Evolutionary conservation across 2,329 filamentous ascomycete species (phyloP).

Genomic region (Alternaria longipes): DNA sequence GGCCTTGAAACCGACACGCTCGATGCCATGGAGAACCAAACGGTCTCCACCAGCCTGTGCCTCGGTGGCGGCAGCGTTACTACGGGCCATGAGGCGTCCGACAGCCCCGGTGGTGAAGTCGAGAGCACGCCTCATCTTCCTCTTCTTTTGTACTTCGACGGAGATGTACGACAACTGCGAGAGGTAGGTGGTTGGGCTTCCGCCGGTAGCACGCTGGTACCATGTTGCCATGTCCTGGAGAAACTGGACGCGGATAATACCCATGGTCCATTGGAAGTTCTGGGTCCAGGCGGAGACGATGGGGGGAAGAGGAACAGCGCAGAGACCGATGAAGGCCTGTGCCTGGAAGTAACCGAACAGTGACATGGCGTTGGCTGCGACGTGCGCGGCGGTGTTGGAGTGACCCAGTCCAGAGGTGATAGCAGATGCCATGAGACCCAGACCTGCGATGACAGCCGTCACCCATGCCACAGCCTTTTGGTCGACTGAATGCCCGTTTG

Average conservation of each 20-base stretch:
- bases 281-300: constrained; percentile 94
- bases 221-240: constrained; percentile 90
- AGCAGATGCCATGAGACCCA: constrained; percentile 84
- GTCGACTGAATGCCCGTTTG: constrained; percentile 92
- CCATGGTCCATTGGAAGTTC: constrained; percentile 98
- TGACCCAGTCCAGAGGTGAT: constrained; percentile 90
- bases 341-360: constrained; percentile 95
- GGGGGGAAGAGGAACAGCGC: constrained; percentile 80
- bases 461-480: constrained; percentile 88
- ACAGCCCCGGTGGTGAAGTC: constrained; percentile 32
- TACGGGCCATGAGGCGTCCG: constrained; percentile 49
- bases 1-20: constrained; percentile 86
- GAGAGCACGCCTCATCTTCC: constrained; percentile 58
- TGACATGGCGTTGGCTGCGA: constrained; percentile 92
- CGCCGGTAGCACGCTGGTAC: constrained; percentile 94
- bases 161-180: constrained; percentile 78
- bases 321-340: constrained; percentile 90
- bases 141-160: constrained; percentile 84
- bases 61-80: constrained; percentile 58
- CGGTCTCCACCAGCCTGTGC: constrained; percentile 43
- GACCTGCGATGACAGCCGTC: constrained; percentile 84
- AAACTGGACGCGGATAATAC: constrained; percentile 87
- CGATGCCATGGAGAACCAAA: constrained; percentile 77
- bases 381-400: constrained; percentile 92
- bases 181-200: constrained; percentile 80